Conservation (phyloP, 352 stramenopile species). For the Pythium aquatile region DNA sequence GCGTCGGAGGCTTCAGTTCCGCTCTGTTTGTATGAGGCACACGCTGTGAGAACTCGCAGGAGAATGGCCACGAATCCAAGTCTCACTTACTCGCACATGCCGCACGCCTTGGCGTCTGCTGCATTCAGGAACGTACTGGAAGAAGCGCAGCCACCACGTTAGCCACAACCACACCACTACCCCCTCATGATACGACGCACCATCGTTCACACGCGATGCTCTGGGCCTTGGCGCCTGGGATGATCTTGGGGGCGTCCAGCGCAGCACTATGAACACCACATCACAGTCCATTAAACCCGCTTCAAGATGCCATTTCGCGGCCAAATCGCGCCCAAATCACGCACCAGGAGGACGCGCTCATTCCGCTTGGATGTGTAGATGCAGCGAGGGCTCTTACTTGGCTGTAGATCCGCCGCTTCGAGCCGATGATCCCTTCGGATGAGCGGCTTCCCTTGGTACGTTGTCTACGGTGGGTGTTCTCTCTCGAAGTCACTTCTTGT, state of each 20-base stretch:
- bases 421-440: not conserved
- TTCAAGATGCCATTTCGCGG: slow-evolving; percentile 7
- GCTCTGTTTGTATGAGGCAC: slow-evolving; percentile 28
- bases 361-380: not conserved
- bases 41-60: not conserved
- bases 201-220: slow-evolving; percentile 54
- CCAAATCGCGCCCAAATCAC: not conserved
- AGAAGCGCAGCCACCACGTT: not conserved
- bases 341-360: not conserved
- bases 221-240: slow-evolving; percentile 56
- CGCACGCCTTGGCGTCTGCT: slow-evolving; percentile 47
- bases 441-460: not conserved
- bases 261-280: not conserved
- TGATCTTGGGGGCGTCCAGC: slow-evolving; percentile 40
- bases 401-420: not conserved
- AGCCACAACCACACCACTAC: not conserved
- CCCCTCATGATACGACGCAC: slow-evolving; percentile 25
- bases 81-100: slow-evolving; percentile 65
- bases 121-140: slow-evolving; percentile 71
- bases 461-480: not conserved
- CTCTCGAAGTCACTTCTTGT: not conserved
- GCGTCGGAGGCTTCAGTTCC: slow-evolving; percentile 59
- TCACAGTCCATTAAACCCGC: not conserved
- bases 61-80: not conserved
- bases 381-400: not conserved